These are phyloP conservation scores for Mastigamoeba balamuthi DNA, from an alignment of 78 protist species.

Conservation along the genomic window DNA sequence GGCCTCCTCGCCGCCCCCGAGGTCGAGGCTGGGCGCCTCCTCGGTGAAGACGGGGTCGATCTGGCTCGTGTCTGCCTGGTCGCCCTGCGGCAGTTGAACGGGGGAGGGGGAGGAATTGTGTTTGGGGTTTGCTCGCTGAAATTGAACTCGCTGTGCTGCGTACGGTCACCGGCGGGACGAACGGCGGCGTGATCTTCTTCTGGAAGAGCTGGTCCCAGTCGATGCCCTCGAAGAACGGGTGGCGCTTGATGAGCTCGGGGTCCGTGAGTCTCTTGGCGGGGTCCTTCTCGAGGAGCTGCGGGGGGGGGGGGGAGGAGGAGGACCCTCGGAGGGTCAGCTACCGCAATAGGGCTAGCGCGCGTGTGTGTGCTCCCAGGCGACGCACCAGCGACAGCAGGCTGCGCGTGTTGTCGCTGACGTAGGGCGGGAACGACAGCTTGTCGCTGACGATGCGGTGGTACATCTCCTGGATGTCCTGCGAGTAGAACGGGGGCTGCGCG, in stretches of 20 bases:
- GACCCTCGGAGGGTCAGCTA: background rate
- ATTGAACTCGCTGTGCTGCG: too few species aligned
- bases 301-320: background rate
- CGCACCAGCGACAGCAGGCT: background rate
- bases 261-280: slow-evolving; percentile 37
- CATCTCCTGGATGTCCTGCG: slow-evolving; percentile 58
- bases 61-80: slow-evolving; percentile 40
- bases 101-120: background rate
- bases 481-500: slow-evolving; percentile 68
- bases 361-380: too few species aligned
- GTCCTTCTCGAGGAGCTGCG: slow-evolving; percentile 68
- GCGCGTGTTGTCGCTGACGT: background rate
- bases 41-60: slow-evolving; percentile 62
- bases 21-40: slow-evolving; percentile 34
- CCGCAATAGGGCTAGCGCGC: too few species aligned
- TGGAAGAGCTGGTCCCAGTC: slow-evolving; percentile 64
- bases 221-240: slow-evolving; percentile 37
- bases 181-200: slow-evolving; percentile 59
- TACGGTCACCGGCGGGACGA: slow-evolving; percentile 35
- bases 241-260: slow-evolving; percentile 43
- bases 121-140: background rate
- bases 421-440: slow-evolving; percentile 36
- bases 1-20: background rate
- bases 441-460: slow-evolving; percentile 49
- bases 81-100: slow-evolving; percentile 9